Conservation (phyloP, 805 yeast genomes). For the Candida broadrunensis region DNA sequence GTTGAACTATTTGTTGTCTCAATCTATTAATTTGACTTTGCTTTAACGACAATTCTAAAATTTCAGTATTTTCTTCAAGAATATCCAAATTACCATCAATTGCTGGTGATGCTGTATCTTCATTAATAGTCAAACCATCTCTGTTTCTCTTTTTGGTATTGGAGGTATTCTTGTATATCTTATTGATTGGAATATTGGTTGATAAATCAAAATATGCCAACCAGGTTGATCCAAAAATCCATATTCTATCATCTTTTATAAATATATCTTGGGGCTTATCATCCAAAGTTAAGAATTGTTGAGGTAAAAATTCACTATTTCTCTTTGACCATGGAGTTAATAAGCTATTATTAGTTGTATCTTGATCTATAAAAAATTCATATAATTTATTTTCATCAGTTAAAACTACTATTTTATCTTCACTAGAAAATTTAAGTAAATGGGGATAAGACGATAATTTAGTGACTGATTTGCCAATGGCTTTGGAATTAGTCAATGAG, state of each 20-base stretch:
- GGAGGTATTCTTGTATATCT: slow-evolving; percentile 22
- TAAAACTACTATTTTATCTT: slow-evolving; percentile 55
- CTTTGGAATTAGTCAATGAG: slow-evolving; percentile 19
- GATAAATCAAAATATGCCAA: slow-evolving; percentile 67
- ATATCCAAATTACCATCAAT: slow-evolving; percentile 21
- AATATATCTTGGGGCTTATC: slow-evolving; percentile 78
- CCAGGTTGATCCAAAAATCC: slow-evolving; percentile 92
- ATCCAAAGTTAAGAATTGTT: slow-evolving; percentile 49
- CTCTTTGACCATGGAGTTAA: slow-evolving; percentile 77
- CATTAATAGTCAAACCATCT: slow-evolving; percentile 38
- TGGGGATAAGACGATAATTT: slow-evolving; percentile 60
- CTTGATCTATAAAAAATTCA: slow-evolving; percentile 52
- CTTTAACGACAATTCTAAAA: slow-evolving; percentile 24
- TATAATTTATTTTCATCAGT: slow-evolving; percentile 72
- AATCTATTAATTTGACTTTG: slow-evolving; percentile 27
- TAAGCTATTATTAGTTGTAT: slow-evolving; percentile 21
- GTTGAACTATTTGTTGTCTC: slow-evolving; percentile 38
- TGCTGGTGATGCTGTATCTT: slow-evolving; percentile 9
- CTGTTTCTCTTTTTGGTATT: slow-evolving; percentile 40
- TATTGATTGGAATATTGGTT: slow-evolving; percentile 49
- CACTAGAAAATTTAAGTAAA: slow-evolving; percentile 52
- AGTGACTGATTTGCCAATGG: slow-evolving; percentile 43
- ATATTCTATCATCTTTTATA: slow-evolving; percentile 47
- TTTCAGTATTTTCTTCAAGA: slow-evolving; percentile 21
- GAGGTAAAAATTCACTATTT: slow-evolving; percentile 74